Conservation (phyloP, 805 yeast species). For the Vanderwaltozyma polyspora region DNA sequence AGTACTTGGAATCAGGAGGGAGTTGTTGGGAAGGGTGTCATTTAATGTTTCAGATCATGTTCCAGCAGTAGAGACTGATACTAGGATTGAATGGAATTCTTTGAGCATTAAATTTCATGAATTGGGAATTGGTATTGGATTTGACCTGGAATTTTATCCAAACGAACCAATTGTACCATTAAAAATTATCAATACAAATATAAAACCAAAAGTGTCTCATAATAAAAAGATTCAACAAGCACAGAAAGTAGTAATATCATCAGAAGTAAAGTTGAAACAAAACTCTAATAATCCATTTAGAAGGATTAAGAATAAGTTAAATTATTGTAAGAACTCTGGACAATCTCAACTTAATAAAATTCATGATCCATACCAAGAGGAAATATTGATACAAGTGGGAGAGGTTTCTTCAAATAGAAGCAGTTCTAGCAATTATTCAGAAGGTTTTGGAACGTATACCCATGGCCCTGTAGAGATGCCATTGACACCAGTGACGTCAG, state of each 20-base stretch:
- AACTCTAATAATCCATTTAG: no score
- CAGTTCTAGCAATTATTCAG: neutral
- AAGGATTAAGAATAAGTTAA: no score
- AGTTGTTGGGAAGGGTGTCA: slow-evolving; percentile 4
- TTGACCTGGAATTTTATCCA: slow-evolving; percentile 14
- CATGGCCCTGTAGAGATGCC: no score
- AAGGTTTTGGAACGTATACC: neutral
- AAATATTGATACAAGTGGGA: no score
- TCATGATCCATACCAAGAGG: no score
- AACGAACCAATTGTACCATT: slow-evolving; percentile 8
- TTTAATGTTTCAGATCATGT: neutral
- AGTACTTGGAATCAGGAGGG: slow-evolving; percentile 6
- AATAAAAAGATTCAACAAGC: neutral
- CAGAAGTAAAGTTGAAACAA: no score
- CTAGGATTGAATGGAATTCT: slow-evolving; percentile 9
- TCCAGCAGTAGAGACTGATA: slow-evolving; percentile 1
- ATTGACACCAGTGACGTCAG: no score
- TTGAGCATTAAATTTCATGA: slow-evolving; percentile 2
- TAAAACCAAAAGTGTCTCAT: neutral
- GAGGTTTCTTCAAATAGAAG: no score
- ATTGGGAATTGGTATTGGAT: neutral
- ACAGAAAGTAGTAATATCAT: no score
- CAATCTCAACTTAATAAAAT: no score
- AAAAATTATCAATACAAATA: neutral
- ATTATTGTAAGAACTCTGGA: no score